Base-by-base conservation (phyloP, 2,329 filamentous ascomycete species). In the Calonectria pseudoreteaudii region DNA sequence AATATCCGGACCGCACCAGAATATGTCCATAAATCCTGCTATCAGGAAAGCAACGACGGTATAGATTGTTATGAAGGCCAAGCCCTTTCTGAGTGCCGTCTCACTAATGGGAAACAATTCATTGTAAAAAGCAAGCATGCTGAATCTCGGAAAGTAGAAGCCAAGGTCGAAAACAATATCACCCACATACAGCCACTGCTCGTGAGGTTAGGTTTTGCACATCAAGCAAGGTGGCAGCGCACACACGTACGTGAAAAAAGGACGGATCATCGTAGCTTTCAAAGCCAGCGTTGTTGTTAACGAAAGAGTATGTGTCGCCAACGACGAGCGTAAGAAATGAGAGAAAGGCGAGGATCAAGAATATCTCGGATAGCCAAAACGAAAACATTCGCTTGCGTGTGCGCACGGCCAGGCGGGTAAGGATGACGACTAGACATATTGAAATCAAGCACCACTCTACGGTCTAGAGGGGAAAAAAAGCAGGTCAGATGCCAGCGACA, bases 341-440 rank as follows among this genome's bases (percentile, higher is more conserved):
- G 18, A 62, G 26, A 11, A 62, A 62, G 6, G 56, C 34, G 34
- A 62, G 34, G 10, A 62, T 13, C 7, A 62, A 36, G n/a, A 62
- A 62, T 1, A 62, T 62, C 10, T 62, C 56, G 10, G 56, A 62
- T 9, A 62, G 34, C 56, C 56, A 62, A 10, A 62, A 62, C 18
- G 56, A 62, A 16, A 62, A 41, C 56, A 62, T 10, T 8, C 10
- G 56, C 23, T 38, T 62, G n/a, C 36, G 36, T 41, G 56, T 41
- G 56, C 56, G 56, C 16, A 62, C 56, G 38, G 11, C 4, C 3
- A 62, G 56, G 18, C 56, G 56, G 16, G 7, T 20, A 13, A 62
- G 4, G 9, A 62, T 62, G 34, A 62, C 23, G 16, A 18, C 23
- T 3, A 62, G 36, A 28, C 56, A 62, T 28, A 41, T 9, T 28